A percentile compares a stretch with the other conserved stretches of the same genome.
These are phyloP conservation scores for Exutisphaerella laricina DNA, from an alignment of 2,329 filamentous ascomycete species.

Conservation along the genomic window DNA sequence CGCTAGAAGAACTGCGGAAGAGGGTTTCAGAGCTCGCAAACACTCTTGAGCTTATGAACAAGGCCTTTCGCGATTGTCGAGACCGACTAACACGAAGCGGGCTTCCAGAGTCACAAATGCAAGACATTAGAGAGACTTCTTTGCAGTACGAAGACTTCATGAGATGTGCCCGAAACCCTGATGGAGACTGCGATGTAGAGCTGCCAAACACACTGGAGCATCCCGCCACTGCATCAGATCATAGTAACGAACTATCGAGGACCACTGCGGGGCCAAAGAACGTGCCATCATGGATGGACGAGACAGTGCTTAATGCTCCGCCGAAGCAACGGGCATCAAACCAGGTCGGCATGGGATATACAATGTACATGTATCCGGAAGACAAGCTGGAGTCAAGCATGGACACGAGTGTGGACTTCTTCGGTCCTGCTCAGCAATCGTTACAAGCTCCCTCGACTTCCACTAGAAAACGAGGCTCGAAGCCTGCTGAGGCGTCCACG, in stretches of 20 bases:
- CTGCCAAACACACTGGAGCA: not conserved
- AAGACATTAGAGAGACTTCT: conserved; percentile 21
- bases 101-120: conserved; percentile 17
- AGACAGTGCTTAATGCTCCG: conserved; percentile 13
- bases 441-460: conserved; percentile 5
- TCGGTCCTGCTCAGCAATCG: no score
- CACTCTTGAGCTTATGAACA: conserved; percentile 68
- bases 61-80: conserved; percentile 53
- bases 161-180: conserved; percentile 22
- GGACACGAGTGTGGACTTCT: not conserved
- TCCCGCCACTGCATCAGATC: conserved; percentile 2
- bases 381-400: conserved; percentile 1
- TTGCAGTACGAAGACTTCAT: conserved; percentile 19
- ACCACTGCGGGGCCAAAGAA: conserved; percentile 17
- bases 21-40: conserved; percentile 64
- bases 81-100: conserved; percentile 19
- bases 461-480: no score
- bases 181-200: conserved; percentile 11
- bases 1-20: conserved; percentile 66
- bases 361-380: conserved; percentile 16
- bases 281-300: conserved; percentile 27
- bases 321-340: conserved; percentile 4
- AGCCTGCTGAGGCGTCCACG: conserved; percentile 3
- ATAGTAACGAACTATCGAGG: not conserved
- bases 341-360: conserved; percentile 25